These are phyloP conservation scores for Cyberlindnera amylophila DNA, from an alignment of 805 yeast genomes.

Conservation along the genomic window DNA sequence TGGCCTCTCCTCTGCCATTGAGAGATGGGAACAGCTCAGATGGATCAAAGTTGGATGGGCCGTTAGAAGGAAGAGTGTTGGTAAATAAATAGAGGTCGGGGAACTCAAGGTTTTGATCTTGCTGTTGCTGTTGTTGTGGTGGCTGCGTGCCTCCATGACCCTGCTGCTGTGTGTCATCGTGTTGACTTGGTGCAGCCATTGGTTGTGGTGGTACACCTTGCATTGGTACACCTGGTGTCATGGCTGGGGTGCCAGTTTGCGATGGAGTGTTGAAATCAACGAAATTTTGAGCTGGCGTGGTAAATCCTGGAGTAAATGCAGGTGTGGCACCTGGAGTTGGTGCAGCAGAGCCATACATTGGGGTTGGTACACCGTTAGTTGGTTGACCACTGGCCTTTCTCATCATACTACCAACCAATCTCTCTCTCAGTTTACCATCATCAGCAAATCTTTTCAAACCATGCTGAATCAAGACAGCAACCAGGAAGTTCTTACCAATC, in stretches of 20 bases:
- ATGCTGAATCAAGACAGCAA: conserved; percentile 47
- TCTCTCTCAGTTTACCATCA: conserved; percentile 28
- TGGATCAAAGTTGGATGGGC: conserved; percentile 23
- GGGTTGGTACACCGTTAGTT: conserved; percentile 15
- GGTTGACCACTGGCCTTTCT: conserved; percentile 15
- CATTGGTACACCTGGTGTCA: conserved; percentile 2
- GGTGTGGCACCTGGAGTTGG: conserved; percentile 4
- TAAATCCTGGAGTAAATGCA: conserved; percentile 3
- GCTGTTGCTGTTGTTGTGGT: conserved; percentile 1
- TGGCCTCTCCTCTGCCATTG: neutral
- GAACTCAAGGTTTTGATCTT: conserved; percentile 18
- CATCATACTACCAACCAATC: conserved; percentile 16
- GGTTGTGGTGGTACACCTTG: neutral
- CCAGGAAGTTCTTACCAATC: conserved; percentile 49
- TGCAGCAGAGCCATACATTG: conserved; percentile 9
- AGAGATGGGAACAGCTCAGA: conserved; percentile 24
- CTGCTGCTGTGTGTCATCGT: neutral
- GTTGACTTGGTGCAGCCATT: neutral
- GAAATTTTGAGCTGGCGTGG: conserved; percentile 4
- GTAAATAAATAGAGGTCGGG: conserved; percentile 30
- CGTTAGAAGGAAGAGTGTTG: conserved; percentile 21
- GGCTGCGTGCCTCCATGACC: neutral
- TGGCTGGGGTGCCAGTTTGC: conserved; percentile 1
- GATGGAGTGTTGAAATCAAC: conserved; percentile 9
- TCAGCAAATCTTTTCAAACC: conserved; percentile 42